Evolutionary conservation across 768 basidiomycete species (phyloP), one percentile per base, ranked within the genome.

Genomic region (Zangia roseola): DNA sequence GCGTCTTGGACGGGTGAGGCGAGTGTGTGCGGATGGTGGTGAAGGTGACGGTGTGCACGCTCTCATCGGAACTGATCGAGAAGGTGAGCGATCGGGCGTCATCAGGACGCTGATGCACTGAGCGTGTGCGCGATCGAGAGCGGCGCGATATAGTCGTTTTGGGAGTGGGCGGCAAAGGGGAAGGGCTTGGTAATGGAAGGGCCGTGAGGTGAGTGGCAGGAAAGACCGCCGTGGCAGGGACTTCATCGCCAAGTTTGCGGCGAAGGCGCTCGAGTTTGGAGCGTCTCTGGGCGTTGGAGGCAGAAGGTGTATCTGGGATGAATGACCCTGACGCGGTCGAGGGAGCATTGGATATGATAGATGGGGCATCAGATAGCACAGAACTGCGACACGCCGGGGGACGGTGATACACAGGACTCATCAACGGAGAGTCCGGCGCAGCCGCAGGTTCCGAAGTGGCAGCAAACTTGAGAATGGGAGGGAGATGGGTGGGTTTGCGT

Each of bases 261-360:
- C 80, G 73, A 42, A 88, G 69, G 26, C 79, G 72, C 41, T 84
- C 83, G 74, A 88, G 80, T 64, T 86, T 88, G 55, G 71, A 68
- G 40, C 78, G 74, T 20, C 81, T 74, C 14, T 73, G 40, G 37
- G 64, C 14, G 14, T 31, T 60, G 17, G 64, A 69, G 4, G 73
- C 57, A 7, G 78, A 74, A 2, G 76, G 70, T 33, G 75, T 1
- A 62, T 58, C 6, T 72, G 71, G 21, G 56, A 50, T 8, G 57
- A 51, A 26, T 10, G 26, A 16, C 5, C 39, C 35, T 8, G 45
- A 40, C 7, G n/a, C 41, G 7, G 26, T 63, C 5, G 62, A 54
- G n/a, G 8, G 5, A 3, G 71, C 31, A 31, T 49, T 56, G 34
- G 58, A 60, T 0, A 61, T 44, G 47, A 61, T 42, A 10, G 52